phyloP scores from a whole-genome alignment of 2,329 filamentous ascomycete genomes.

The Colletotrichum sp. region DNA sequence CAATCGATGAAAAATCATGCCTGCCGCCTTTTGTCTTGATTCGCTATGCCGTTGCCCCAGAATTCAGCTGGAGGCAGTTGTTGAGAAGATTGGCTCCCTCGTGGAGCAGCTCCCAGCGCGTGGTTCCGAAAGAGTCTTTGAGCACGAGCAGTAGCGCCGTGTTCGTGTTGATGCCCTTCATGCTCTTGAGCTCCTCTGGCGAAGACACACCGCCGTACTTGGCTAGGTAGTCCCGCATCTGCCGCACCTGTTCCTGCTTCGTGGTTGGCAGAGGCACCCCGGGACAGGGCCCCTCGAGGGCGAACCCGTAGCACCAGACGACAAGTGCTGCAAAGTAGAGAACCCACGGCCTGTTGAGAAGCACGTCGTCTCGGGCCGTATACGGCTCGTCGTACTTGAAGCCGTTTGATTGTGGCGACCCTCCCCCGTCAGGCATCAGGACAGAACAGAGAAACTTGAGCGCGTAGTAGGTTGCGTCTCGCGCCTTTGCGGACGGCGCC shows the following conservation, averaged over 20 bases:
- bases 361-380: constrained; percentile 83
- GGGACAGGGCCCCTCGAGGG: constrained; percentile 79
- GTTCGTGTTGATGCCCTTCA: constrained; percentile 82
- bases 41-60: constrained; percentile 26
- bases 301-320: constrained; percentile 94
- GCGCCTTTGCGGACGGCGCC: constrained; percentile 86
- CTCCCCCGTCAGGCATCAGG: constrained; percentile 64
- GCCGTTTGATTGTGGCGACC: constrained; percentile 29
- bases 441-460: constrained; percentile 89
- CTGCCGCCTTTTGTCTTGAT: not conserved
- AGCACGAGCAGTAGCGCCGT: constrained; percentile 82
- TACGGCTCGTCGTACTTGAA: constrained; percentile 63
- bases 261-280: constrained; percentile 57
- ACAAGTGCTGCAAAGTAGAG: constrained; percentile 91
- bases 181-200: constrained; percentile 77
- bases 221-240: constrained; percentile 82
- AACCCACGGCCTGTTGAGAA: constrained; percentile 94
- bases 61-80: constrained; percentile 75
- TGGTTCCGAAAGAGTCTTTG: constrained; percentile 79
- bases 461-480: constrained; percentile 92
- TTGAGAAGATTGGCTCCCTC: constrained; percentile 82
- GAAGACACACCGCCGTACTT: constrained; percentile 74
- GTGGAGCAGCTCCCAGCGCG: constrained; percentile 89
- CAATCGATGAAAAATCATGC: not conserved
- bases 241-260: constrained; percentile 69